phyloP scores from a whole-genome alignment of 192 early-diverging fungal species.

The Gryganskiella cystojenkinii region DNA sequence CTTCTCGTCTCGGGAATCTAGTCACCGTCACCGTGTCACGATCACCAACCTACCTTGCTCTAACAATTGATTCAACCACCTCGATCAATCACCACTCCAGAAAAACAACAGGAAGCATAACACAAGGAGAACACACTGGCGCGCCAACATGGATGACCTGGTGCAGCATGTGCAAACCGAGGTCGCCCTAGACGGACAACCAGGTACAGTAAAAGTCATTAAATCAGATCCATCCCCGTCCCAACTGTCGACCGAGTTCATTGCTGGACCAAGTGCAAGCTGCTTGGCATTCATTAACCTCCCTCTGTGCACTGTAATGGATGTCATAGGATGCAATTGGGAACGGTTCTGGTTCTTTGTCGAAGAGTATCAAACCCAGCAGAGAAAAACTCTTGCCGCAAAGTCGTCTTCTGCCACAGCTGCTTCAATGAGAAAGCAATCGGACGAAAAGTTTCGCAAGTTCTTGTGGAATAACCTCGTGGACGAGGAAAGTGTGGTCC shows the following conservation, averaged over 20 bases:
- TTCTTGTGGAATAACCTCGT: constrained; percentile 50
- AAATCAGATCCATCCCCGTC: no score
- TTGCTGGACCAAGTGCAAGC: no score
- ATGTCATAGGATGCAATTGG: constrained; percentile 46
- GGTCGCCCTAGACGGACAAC: constrained; percentile 64
- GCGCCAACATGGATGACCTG: constrained; percentile 61
- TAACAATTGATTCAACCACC: no score
- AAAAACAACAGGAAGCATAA: not conserved
- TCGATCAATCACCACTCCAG: not conserved
- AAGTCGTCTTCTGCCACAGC: not conserved
- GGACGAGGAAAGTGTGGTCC: constrained; percentile 24
- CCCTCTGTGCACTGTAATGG: no score
- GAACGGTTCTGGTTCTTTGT: constrained; percentile 49
- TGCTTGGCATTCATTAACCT: no score
- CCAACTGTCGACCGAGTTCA: not conserved
- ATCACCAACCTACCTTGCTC: no score
- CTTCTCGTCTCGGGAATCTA: no score
- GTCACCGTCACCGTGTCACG: no score
- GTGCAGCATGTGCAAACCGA: constrained; percentile 63
- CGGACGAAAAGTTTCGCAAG: constrained; percentile 37
- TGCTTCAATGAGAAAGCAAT: not conserved
- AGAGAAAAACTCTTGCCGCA: not conserved
- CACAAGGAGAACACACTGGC: not conserved
- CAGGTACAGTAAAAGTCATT: no score
- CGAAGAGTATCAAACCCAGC: constrained; percentile 19